Evolutionary conservation across 768 basidiomycete species (phyloP).

Genomic region (Trametes punicea): DNA sequence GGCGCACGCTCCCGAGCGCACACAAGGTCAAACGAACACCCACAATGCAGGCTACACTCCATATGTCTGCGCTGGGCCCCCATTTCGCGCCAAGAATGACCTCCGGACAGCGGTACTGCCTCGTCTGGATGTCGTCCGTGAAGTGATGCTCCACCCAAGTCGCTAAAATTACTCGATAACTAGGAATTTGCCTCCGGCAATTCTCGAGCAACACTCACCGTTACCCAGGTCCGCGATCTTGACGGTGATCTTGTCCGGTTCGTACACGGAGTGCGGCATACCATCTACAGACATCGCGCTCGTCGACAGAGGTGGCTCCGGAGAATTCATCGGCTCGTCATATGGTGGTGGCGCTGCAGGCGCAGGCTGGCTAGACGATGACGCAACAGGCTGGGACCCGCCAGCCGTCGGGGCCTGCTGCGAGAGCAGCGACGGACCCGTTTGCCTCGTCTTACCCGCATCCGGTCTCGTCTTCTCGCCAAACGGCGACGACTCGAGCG

Average conservation of each 20-base stretch:
- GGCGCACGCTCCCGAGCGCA: background rate
- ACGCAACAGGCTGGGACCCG: slow-evolving; percentile 12
- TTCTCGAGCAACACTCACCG: slow-evolving; percentile 44
- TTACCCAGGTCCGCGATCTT: slow-evolving; percentile 99
- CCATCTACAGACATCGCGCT: slow-evolving; percentile 33
- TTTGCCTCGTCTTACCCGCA: slow-evolving; percentile 31
- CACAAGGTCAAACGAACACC: slow-evolving; percentile 31
- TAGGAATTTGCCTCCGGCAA: background rate
- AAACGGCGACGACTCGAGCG: slow-evolving; percentile 37
- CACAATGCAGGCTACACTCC: slow-evolving; percentile 95
- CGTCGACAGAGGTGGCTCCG: slow-evolving; percentile 18
- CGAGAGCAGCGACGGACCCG: slow-evolving; percentile 70
- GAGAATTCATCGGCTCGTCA: slow-evolving; percentile 19
- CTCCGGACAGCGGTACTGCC: slow-evolving; percentile 97
- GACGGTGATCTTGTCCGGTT: slow-evolving; percentile 78
- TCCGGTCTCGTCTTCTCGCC: slow-evolving; percentile 37
- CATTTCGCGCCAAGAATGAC: slow-evolving; percentile 96
- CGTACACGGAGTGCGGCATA: slow-evolving; percentile 28
- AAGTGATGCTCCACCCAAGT: slow-evolving; percentile 96
- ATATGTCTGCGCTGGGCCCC: slow-evolving; percentile 93
- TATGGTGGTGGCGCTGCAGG: slow-evolving; percentile 22
- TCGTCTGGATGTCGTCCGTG: slow-evolving; percentile 97
- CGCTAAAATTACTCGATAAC: slow-evolving; percentile 37
- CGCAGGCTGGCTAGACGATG: slow-evolving; percentile 15
- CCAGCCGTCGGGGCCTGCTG: slow-evolving; percentile 53